A percentile compares a stretch with the other conserved stretches of the same genome.
phyloP scores from a whole-genome alignment of 331 rosid species.

The Rosa hybrid region DNA sequence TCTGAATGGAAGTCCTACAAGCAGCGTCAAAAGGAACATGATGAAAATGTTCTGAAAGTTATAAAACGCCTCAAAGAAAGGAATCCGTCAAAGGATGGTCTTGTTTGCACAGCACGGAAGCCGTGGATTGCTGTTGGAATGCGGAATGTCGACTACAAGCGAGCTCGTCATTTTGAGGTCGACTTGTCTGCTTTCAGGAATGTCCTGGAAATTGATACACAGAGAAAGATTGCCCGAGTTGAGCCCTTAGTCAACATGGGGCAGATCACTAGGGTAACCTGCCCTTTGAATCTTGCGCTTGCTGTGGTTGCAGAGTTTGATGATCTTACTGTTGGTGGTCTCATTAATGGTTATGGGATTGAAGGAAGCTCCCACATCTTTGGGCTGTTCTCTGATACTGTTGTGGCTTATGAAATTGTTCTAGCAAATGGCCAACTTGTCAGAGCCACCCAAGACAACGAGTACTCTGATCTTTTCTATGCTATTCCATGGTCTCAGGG shows the following conservation, averaged over 20 bases:
- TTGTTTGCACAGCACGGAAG: slow-evolving; percentile 94
- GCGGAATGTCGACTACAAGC: slow-evolving; percentile 96
- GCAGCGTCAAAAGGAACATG: slow-evolving; percentile 86
- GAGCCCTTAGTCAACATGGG: slow-evolving; percentile 99
- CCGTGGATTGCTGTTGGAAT: slow-evolving; percentile 98
- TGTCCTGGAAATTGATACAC: slow-evolving; percentile 66
- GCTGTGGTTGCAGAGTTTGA: slow-evolving; percentile 98
- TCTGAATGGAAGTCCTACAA: slow-evolving; percentile 87
- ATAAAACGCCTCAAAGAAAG: slow-evolving; percentile 84
- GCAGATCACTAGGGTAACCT: slow-evolving; percentile 77
- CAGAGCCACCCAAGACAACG: slow-evolving; percentile 90
- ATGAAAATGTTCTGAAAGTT: slow-evolving; percentile 84
- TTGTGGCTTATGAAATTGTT: slow-evolving; percentile 85
- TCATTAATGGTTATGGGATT: slow-evolving; percentile 95
- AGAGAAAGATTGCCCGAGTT: slow-evolving; percentile 80
- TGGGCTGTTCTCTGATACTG: slow-evolving; percentile 92
- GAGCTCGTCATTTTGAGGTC: slow-evolving; percentile 95
- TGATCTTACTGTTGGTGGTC: slow-evolving; percentile 99
- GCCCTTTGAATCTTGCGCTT: slow-evolving; percentile 83
- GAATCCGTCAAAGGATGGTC: slow-evolving; percentile 86
- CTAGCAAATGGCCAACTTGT: slow-evolving; percentile 86
- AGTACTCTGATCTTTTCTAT: slow-evolving; percentile 81
- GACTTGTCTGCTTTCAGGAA: slow-evolving; percentile 87
- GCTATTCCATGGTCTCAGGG: slow-evolving; percentile 99
- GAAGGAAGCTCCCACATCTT: slow-evolving; percentile 95